Percentiles rank a stretch among this genome's conserved stretches.
Evolutionary conservation across 352 stramenopile species (phyloP).

Genomic region (Phytophthora agathidicida): DNA sequence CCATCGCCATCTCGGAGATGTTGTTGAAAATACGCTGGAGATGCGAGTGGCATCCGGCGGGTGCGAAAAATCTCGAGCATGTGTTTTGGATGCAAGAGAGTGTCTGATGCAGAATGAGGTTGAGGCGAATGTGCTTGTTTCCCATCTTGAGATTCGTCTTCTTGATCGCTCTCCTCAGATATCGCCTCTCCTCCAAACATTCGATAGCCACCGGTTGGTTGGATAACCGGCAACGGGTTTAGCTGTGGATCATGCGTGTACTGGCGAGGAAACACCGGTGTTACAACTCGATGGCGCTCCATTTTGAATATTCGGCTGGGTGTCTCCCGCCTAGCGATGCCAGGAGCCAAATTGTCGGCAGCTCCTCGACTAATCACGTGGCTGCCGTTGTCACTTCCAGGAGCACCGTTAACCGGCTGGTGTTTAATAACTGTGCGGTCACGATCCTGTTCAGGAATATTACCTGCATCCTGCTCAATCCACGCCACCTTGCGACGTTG

Average conservation of each 20-base stretch:
- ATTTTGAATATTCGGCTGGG: slow-evolving; percentile 69
- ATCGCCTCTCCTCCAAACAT: slow-evolving; percentile 12
- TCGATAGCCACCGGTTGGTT: slow-evolving; percentile 15
- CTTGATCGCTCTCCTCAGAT: slow-evolving; percentile 5
- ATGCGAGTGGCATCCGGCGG: slow-evolving; percentile 72
- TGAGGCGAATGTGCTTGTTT: not conserved
- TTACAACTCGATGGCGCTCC: slow-evolving; percentile 68
- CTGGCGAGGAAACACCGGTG: slow-evolving; percentile 45
- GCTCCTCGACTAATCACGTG: not conserved
- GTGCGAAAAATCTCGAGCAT: slow-evolving; percentile 79
- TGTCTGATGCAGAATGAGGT: slow-evolving; percentile 17
- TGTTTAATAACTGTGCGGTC: not conserved
- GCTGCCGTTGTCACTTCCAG: not conserved
- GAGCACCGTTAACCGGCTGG: not conserved
- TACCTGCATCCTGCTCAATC: not conserved
- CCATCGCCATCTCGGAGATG: slow-evolving; percentile 42
- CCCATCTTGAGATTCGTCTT: not conserved
- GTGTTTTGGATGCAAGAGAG: slow-evolving; percentile 59
- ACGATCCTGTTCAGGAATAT: not conserved
- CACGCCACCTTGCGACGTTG: slow-evolving; percentile 14
- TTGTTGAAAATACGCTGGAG: slow-evolving; percentile 54
- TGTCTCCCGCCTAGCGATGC: slow-evolving; percentile 42
- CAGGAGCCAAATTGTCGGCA: slow-evolving; percentile 18
- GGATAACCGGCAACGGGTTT: slow-evolving; percentile 36
- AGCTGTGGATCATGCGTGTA: slow-evolving; percentile 26